phyloP scores from a whole-genome alignment of 805 yeast species.

The Suhomyces canberraensis region DNA sequence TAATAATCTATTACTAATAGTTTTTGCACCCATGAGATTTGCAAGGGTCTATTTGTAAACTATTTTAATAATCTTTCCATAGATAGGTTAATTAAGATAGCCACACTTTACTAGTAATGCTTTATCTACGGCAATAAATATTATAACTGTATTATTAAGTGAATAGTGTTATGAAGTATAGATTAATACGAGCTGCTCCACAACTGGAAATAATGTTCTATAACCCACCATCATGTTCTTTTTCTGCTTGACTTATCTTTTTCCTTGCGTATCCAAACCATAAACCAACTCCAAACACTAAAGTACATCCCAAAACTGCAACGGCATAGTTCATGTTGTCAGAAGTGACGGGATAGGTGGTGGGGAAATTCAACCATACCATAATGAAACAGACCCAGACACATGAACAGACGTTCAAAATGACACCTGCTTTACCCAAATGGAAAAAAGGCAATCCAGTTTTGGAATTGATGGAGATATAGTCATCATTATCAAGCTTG shows the following conservation, averaged over 20 bases:
- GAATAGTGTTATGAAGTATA: no score
- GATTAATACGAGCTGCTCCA: no score
- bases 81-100: no score
- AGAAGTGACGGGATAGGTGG: slow-evolving; percentile 24
- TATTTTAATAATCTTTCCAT: no score
- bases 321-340: slow-evolving; percentile 27
- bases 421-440: slow-evolving; percentile 34
- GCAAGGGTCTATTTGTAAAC: no score
- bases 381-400: slow-evolving; percentile 35
- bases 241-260: not conserved
- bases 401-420: slow-evolving; percentile 30
- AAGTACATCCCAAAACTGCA: slow-evolving; percentile 21
- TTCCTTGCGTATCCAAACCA: slow-evolving; percentile 17
- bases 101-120: no score
- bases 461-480: not conserved
- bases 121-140: no score
- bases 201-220: no score
- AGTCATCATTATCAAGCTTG: not conserved
- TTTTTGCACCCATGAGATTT: no score
- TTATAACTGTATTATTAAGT: no score
- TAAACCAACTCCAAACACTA: slow-evolving; percentile 14
- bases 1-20: no score
- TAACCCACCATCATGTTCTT: no score
- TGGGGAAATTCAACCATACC: slow-evolving; percentile 39
- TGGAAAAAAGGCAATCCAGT: slow-evolving; percentile 21